Evolutionary conservation across 495 filamentous ascomycete genomes (phyloP), one percentile per base, ranked within the genome.

Genomic region (Penicillium tannophilum): DNA sequence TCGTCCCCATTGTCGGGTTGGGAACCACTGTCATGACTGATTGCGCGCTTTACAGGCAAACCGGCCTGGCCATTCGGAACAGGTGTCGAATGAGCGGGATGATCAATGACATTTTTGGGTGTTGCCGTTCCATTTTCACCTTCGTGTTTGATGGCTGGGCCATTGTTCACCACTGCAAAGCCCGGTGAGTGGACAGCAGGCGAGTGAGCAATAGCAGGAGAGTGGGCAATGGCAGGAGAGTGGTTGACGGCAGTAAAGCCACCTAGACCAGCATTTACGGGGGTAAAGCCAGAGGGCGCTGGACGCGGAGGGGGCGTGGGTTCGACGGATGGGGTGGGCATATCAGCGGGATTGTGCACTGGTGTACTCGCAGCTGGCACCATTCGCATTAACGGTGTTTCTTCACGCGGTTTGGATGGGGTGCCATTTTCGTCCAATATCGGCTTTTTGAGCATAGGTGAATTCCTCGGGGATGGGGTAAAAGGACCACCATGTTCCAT

Each of bases 401-500:
- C 85, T 26, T 82, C 86, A 41, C 82, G 79, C 10, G 85, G 68
- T 64, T 82, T 86, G 0, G 84, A 83, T 14, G 91, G 86, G 0
- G 90, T 93, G 10, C 67, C 61, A 62, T 83, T 81, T 48, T 88
- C 83, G 17, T 84, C 80, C 2, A 86, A 83, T 2, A 66, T 46
- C 6, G 73, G 69, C 61, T 87, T 88, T 72, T 96, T 96, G 24
- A 62, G 61, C 71, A 93, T 80, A 10, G 93, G 92, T 36, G 91
- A 96, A 19, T 85, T 85, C 10, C 86, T 88, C 5, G 93, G 91
- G n/a, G 93, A 96, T 11, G 94, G 93, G 0, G 93, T 97, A 47
- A 92, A 85, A 14, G 93, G 93, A 2, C 94, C 94, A 63, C 95
- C 95, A 70, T 96, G 89, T 71, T 97, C 92, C 35, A 89, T 81